Percentiles rank a stretch among this genome's conserved stretches.
These are phyloP conservation scores for Epichloe bromicola DNA, from an alignment of 2,329 filamentous ascomycete genomes.

Conservation along the genomic window DNA sequence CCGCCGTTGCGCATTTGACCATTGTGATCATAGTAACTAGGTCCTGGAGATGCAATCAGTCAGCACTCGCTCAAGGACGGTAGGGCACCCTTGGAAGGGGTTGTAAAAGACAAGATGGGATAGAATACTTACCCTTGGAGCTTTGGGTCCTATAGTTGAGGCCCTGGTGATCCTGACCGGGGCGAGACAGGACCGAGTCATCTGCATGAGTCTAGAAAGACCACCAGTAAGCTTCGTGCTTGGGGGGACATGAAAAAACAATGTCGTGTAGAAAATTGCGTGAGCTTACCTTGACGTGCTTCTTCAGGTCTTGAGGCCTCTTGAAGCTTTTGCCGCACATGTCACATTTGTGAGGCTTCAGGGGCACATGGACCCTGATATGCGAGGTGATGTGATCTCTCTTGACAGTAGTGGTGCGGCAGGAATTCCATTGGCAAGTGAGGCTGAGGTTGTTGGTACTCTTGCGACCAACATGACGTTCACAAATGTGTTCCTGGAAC, in stretches of 20 bases:
- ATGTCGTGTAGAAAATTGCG: not conserved
- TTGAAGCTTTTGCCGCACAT: slow-evolving; percentile 99
- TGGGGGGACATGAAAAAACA: not conserved
- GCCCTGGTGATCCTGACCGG: slow-evolving; percentile 37
- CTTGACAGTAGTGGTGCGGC: slow-evolving; percentile 93
- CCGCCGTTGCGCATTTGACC: slow-evolving; percentile 47
- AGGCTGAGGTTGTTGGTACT: slow-evolving; percentile 97
- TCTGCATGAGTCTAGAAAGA: slow-evolving; percentile 67
- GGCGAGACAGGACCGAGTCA: slow-evolving; percentile 61
- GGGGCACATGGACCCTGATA: slow-evolving; percentile 94
- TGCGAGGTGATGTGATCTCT: slow-evolving; percentile 98
- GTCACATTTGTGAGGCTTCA: slow-evolving; percentile 98
- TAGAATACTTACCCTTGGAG: slow-evolving; percentile 35
- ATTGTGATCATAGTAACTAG: slow-evolving; percentile 52
- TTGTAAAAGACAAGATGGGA: not conserved
- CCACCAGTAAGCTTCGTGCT: slow-evolving; percentile 10
- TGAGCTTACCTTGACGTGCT: slow-evolving; percentile 71
- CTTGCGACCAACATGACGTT: slow-evolving; percentile 96
- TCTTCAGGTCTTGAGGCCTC: slow-evolving; percentile 96
- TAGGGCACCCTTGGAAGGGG: slow-evolving; percentile 6
- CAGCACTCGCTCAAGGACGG: not conserved
- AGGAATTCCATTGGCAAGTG: slow-evolving; percentile 94
- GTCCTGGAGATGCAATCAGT: slow-evolving; percentile 25
- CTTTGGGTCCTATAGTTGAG: slow-evolving; percentile 42
- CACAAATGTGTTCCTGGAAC: slow-evolving; percentile 84